Conservation (phyloP, 495 filamentous ascomycete species). For the Penicillium psychrofluorescens region DNA sequence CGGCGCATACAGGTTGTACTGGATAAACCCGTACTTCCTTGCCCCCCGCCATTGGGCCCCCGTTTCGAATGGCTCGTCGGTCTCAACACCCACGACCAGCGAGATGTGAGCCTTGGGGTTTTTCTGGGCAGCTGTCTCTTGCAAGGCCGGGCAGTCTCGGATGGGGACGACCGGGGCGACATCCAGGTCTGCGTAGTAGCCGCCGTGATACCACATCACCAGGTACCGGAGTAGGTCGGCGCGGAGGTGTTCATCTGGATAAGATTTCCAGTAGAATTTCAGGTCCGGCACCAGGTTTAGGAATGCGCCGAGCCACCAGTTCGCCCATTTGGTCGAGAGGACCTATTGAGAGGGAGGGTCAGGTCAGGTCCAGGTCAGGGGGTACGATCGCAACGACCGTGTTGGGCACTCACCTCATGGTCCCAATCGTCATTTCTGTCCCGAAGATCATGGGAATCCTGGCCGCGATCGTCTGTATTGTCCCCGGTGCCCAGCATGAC, state of each 20-base stretch:
- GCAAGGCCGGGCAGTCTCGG: conserved; percentile 23
- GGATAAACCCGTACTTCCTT: conserved; percentile 31
- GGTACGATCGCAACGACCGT: not conserved
- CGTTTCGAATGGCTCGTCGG: conserved; percentile 30
- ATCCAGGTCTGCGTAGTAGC: conserved; percentile 46
- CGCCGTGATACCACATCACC: conserved; percentile 40
- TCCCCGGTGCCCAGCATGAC: conserved; percentile 12
- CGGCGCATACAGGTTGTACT: conserved; percentile 35
- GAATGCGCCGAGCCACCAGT: conserved; percentile 19
- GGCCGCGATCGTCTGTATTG: conserved; percentile 11
- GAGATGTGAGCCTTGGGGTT: conserved; percentile 20
- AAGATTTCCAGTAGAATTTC: conserved; percentile 20
- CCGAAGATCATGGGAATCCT: conserved; percentile 23
- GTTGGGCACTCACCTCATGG: conserved; percentile 17
- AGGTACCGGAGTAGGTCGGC: conserved; percentile 46
- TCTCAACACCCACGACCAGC: conserved; percentile 31
- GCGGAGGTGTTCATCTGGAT: conserved; percentile 31
- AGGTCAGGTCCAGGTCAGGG: not conserved
- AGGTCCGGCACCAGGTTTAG: conserved; percentile 25
- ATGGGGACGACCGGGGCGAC: conserved; percentile 25
- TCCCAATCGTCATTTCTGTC: conserved; percentile 23
- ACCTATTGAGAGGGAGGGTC: conserved; percentile 9
- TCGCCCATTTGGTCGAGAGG: conserved; percentile 20
- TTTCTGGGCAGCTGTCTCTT: conserved; percentile 9
- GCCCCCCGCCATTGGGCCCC: conserved; percentile 36